Evolutionary conservation across 768 basidiomycete genomes (phyloP).

Genomic region (Podaxis mareebaensis): DNA sequence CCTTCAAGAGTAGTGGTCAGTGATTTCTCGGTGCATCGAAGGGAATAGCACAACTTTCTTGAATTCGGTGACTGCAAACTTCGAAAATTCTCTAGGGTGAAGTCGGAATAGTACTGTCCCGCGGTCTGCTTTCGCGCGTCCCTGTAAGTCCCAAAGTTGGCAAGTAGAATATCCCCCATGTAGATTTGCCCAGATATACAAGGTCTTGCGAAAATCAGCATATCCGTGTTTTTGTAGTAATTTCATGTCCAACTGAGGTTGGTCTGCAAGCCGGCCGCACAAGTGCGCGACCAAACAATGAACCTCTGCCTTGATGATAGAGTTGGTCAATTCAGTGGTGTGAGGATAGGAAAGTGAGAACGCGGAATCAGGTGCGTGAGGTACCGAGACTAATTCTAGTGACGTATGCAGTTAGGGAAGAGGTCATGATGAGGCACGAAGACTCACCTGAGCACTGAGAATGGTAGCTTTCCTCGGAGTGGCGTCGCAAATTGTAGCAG

Average conservation of each 20-base stretch:
- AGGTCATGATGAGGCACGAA: neutral
- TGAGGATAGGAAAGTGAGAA: neutral
- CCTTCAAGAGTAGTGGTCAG: neutral
- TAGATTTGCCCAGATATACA: neutral
- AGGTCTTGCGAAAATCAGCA: neutral
- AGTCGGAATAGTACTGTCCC: neutral
- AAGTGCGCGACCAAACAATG: neutral
- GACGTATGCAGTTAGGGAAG: neutral
- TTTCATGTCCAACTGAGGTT: neutral
- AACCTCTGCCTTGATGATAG: neutral
- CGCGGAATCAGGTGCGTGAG: neutral
- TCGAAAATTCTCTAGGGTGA: neutral
- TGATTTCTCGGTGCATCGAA: no score
- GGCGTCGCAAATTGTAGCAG: neutral
- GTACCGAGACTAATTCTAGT: neutral
- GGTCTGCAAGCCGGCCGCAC: neutral
- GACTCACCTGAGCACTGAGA: neutral
- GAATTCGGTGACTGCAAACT: neutral
- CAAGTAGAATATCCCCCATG: neutral
- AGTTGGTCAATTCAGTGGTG: constrained; percentile 3
- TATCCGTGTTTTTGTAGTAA: neutral
- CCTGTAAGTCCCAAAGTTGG: neutral
- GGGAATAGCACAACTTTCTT: neutral
- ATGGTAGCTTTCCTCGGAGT: neutral
- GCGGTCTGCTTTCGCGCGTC: neutral